Base-by-base conservation (phyloP, 148 eudicot genomes). In the Gaultheria prostrata region DNA sequence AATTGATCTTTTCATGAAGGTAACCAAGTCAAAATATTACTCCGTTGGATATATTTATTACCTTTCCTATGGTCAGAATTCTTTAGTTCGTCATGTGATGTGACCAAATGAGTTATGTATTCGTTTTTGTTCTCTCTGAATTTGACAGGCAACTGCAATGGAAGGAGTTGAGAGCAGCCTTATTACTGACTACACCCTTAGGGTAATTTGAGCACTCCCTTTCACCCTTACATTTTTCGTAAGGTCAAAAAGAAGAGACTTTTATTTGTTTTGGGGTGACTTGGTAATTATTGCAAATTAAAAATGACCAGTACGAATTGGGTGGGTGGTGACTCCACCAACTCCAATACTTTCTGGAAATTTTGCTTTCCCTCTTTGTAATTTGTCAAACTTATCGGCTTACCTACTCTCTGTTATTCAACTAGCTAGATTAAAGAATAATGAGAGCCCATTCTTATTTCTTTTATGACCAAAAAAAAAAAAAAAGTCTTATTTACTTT, bases 1-100 rank as follows among this genome's bases (percentile, higher is more conserved):
- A 84, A 88, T 94, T 17, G 99, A 97, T 80, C 94, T 97, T 83
- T 97, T 90, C 80, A 97, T 97, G 99, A 97, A 97, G 98, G 99
- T 96, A 91, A 18, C n/a, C 63, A 20, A 18, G 61, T n/a, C n/a
- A n/a, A n/a, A n/a, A n/a, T n/a, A n/a, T n/a, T n/a, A n/a, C n/a
- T n/a, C n/a, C n/a, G n/a, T n/a, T n/a, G 35, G 35, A 33, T 33
- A 48, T 48, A 5, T 56, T 17, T 56, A 56, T 56, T 17, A 56
- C 6, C 4, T 56, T 18, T 17, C n/a, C 1, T 17, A 57, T 57
- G 4, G 1, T 57, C 57, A 53, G 57, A 53, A 53, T 1, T 15
- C 17, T 18, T 18, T 15, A 15, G 20, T 53, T 1, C 35, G n/a
- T n/a, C n/a, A n/a, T n/a, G n/a, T n/a, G n/a, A 33, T 33, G 35